Conservation (phyloP, 371 early-diverging fungal genomes). For the Syncephalastrum sp. region DNA sequence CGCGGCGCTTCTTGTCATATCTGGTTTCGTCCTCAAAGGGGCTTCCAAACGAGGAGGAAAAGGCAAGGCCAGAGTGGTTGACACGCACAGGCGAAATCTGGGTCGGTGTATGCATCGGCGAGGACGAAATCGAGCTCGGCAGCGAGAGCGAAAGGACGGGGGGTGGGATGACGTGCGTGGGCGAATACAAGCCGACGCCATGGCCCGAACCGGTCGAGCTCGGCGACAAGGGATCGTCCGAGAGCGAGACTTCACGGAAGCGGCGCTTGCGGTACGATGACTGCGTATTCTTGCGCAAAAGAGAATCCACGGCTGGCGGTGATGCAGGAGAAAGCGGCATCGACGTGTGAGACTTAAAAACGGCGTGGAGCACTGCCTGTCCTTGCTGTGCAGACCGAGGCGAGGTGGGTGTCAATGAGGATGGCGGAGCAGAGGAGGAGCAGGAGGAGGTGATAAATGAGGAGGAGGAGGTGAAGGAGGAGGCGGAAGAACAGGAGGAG, state of each 20-base stretch:
- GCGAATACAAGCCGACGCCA: conserved; percentile 10
- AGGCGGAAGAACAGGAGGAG: no score
- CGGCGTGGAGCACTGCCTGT: no score
- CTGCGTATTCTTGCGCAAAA: background rate
- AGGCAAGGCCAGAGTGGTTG: conserved; percentile 1
- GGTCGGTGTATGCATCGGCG: conserved; percentile 45
- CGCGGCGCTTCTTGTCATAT: conserved; percentile 6
- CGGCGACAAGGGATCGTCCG: conserved; percentile 11
- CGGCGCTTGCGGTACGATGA: conserved; percentile 11
- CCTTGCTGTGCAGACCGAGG: no score
- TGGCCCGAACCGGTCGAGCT: conserved; percentile 9
- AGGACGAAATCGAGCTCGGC: conserved; percentile 41
- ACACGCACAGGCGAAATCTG: conserved; percentile 35
- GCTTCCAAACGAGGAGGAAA: background rate
- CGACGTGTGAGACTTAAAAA: no score
- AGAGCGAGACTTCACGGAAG: conserved; percentile 4
- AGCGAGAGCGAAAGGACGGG: conserved; percentile 35
- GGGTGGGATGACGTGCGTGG: conserved; percentile 9
- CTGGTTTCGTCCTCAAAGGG: background rate
- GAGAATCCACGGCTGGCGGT: no score
- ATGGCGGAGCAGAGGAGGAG: no score
- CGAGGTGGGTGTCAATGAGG: no score
- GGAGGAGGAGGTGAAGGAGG: no score
- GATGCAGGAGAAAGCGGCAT: no score
- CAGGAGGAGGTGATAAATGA: background rate